phyloP scores from a whole-genome alignment of 805 yeast genomes.

The Metschnikowia gelsemii region DNA sequence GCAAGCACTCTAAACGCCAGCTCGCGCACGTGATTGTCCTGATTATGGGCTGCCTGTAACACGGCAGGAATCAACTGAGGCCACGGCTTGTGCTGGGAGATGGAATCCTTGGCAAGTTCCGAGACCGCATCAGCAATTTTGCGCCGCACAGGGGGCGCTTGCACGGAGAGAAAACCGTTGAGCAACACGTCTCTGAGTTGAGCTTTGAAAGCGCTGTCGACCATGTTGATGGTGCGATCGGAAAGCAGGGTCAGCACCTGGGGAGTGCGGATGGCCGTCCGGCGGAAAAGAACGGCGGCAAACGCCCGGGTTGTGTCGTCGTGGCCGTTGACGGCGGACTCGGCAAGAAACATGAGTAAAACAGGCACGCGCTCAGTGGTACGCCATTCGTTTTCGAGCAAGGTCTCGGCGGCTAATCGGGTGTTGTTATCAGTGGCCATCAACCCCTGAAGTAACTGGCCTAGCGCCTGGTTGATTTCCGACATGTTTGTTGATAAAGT shows the following conservation, averaged over 20 bases:
- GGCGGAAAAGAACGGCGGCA: conserved; percentile 81
- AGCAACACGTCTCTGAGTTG: conserved; percentile 67
- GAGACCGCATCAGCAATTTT: conserved; percentile 93
- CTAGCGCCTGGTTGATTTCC: conserved; percentile 14
- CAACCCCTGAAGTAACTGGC: conserved; percentile 44
- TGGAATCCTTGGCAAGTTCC: conserved; percentile 73
- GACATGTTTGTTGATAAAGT: conserved; percentile 1
- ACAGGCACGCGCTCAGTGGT: conserved; percentile 63
- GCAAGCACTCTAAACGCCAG: conserved; percentile 88
- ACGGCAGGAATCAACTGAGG: conserved; percentile 73
- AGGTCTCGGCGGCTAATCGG: conserved; percentile 76
- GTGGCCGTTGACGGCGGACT: conserved; percentile 67
- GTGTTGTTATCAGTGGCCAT: conserved; percentile 74
- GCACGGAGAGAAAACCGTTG: conserved; percentile 69
- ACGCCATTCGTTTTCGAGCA: conserved; percentile 76
- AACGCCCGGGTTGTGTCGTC: conserved; percentile 58
- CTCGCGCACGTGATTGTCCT: conserved; percentile 73
- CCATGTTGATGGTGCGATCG: conserved; percentile 73
- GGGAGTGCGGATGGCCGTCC: conserved; percentile 80
- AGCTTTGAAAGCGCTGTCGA: conserved; percentile 54
- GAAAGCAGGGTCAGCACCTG: conserved; percentile 61
- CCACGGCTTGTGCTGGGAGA: conserved; percentile 58
- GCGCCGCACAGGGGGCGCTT: conserved; percentile 78
- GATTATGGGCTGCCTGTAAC: conserved; percentile 57
- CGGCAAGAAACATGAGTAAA: conserved; percentile 74